These are phyloP conservation scores for Sporisorium reilianum DNA, from an alignment of 1,284 basidiomycete genomes.

Conservation along the genomic window DNA sequence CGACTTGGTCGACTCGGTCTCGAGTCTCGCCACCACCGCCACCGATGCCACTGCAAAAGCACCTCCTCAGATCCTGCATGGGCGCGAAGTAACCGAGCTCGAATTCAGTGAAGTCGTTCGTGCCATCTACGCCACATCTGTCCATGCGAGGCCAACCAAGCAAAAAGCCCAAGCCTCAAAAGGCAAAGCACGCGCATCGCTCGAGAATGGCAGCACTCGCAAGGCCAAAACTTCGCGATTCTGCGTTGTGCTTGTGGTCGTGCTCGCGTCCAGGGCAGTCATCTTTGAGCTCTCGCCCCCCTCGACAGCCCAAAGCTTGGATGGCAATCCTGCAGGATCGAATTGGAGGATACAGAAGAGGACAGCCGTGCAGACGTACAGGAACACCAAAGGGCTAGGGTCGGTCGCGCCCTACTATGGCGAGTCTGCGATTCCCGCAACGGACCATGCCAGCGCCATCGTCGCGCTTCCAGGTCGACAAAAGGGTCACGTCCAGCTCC, in stretches of 20 bases:
- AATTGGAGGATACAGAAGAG: conserved; percentile 49
- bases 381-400: conserved; percentile 42
- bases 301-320: neutral
- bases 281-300: conserved; percentile 52
- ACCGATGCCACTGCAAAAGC: conserved; percentile 29
- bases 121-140: conserved; percentile 47
- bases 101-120: conserved; percentile 61
- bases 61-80: conserved; percentile 22
- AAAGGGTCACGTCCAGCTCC: conserved; percentile 60
- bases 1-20: conserved; percentile 36
- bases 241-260: conserved; percentile 45
- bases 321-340: neutral
- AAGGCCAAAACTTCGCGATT: neutral
- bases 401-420: conserved; percentile 29
- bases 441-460: conserved; percentile 15
- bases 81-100: conserved; percentile 58
- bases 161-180: conserved; percentile 3
- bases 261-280: conserved; percentile 51
- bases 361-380: conserved; percentile 40
- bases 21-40: conserved; percentile 34
- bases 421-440: neutral
- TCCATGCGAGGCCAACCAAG: conserved; percentile 1
- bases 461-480: conserved; percentile 59
- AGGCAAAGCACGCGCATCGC: conserved; percentile 20
- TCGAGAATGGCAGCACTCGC: neutral